These are phyloP conservation scores for Pseudocercospora fuligena DNA, from an alignment of 2,329 filamentous ascomycete genomes.

Conservation along the genomic window DNA sequence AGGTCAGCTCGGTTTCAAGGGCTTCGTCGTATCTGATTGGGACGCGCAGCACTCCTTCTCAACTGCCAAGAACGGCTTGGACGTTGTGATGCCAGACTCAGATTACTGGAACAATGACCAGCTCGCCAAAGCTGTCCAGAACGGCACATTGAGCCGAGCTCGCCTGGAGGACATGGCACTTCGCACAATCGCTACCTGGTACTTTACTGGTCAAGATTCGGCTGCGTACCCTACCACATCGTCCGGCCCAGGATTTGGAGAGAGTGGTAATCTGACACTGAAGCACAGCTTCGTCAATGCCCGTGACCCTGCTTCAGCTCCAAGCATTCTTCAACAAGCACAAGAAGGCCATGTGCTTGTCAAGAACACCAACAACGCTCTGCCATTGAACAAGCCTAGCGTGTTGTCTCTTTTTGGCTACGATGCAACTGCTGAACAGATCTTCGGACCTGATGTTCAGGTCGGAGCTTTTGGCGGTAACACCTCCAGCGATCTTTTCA, in stretches of 20 bases:
- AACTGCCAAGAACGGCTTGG: conserved; percentile 32
- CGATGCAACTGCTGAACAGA: conserved; percentile 35
- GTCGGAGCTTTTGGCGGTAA: not conserved
- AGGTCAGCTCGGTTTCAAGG: conserved; percentile 54
- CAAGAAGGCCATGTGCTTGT: conserved; percentile 60
- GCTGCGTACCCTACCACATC: conserved; percentile 6
- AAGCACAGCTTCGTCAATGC: conserved; percentile 60
- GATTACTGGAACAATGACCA: conserved; percentile 26
- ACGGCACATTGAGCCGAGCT: conserved; percentile 34
- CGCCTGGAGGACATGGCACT: conserved; percentile 41
- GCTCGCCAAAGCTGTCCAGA: conserved; percentile 37
- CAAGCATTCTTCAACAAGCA: conserved; percentile 13
- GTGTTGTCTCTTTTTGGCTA: conserved; percentile 45
- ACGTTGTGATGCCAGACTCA: conserved; percentile 38
- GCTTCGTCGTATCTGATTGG: conserved; percentile 55
- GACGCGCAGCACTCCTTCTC: conserved; percentile 34
- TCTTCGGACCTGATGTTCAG: not conserved
- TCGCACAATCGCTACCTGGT: conserved; percentile 34
- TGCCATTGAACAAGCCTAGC: conserved; percentile 56
- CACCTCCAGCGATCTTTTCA: conserved; percentile 4
- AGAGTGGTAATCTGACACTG: conserved; percentile 41
- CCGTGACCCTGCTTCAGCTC: conserved; percentile 51
- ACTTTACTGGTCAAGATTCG: conserved; percentile 21
- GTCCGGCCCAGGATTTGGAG: conserved; percentile 48
- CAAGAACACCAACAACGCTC: conserved; percentile 65